These are phyloP conservation scores for Dictyophora rubrovolvata DNA, from an alignment of 768 basidiomycete species.

Conservation along the genomic window DNA sequence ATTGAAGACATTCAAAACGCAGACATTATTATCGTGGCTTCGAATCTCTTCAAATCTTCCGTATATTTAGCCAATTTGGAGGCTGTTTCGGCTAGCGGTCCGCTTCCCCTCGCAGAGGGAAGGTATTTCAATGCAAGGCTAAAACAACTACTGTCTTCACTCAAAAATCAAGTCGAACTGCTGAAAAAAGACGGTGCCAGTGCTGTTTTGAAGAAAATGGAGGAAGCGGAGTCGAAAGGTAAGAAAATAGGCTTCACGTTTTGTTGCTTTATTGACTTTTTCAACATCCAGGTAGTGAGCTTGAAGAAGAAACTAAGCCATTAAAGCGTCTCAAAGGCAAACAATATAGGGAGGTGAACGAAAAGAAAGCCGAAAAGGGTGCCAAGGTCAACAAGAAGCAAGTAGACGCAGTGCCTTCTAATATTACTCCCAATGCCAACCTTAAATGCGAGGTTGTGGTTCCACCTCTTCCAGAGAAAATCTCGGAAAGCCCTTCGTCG, in stretches of 20 bases:
- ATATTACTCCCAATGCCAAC: conserved; percentile 23
- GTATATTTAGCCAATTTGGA: conserved; percentile 73
- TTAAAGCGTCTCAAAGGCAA: conserved; percentile 71
- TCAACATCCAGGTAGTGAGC: conserved; percentile 38
- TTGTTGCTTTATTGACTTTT: conserved; percentile 11
- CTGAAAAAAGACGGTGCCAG: conserved; percentile 55
- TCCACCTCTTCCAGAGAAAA: conserved; percentile 25
- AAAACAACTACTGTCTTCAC: conserved; percentile 44
- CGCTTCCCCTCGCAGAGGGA: conserved; percentile 68
- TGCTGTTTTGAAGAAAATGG: conserved; percentile 55
- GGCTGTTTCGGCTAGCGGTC: conserved; percentile 54
- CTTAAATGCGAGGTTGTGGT: conserved; percentile 52
- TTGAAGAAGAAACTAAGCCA: conserved; percentile 33
- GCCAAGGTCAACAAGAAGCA: not conserved
- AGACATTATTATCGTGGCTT: conserved; percentile 79
- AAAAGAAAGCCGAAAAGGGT: conserved; percentile 5
- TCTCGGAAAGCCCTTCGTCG: conserved; percentile 17
- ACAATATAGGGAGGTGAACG: conserved; percentile 40
- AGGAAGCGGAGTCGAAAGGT: conserved; percentile 53
- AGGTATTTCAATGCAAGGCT: conserved; percentile 85
- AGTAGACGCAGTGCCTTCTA: conserved; percentile 15
- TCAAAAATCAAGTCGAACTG: conserved; percentile 58
- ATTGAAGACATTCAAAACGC: conserved; percentile 70
- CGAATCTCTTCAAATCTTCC: conserved; percentile 71
- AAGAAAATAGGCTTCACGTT: conserved; percentile 14